These are phyloP conservation scores for Zymoseptoria pseudotritici DNA, from an alignment of 2,329 filamentous ascomycete species.

Conservation along the genomic window DNA sequence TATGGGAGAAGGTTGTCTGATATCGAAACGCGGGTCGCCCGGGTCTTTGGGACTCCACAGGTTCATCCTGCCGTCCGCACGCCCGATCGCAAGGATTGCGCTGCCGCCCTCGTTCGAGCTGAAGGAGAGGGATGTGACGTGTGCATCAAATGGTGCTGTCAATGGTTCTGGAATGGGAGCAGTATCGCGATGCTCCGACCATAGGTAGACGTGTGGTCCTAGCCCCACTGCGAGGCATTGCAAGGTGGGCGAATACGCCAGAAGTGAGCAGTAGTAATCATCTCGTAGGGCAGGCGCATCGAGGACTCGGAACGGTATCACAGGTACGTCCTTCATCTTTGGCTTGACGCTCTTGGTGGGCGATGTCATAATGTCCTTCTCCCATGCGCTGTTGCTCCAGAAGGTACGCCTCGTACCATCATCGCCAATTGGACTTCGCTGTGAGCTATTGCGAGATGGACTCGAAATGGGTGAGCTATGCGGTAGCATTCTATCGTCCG, in stretches of 20 bases:
- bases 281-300: constrained; percentile 85
- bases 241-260: constrained; percentile 72
- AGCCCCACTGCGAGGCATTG: constrained; percentile 78
- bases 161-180: constrained; percentile 41
- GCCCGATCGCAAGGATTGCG: constrained; percentile 76
- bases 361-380: constrained; percentile 9
- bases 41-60: constrained; percentile 68
- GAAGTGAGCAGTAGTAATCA: constrained; percentile 88
- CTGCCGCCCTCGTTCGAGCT: constrained; percentile 70
- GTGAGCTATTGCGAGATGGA: constrained; percentile 4
- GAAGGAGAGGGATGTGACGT: constrained; percentile 81
- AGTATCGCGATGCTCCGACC: constrained; percentile 65
- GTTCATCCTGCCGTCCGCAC: constrained; percentile 66
- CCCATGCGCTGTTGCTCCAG: constrained; percentile 20
- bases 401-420: constrained; percentile 3
- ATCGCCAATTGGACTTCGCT: constrained; percentile 6
- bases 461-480: constrained; percentile 29
- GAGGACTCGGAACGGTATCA: constrained; percentile 49
- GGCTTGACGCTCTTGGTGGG: constrained; percentile 6
- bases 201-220: constrained; percentile 71
- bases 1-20: constrained; percentile 63
- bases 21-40: constrained; percentile 62
- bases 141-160: constrained; percentile 44
- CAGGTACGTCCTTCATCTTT: constrained; percentile 22
- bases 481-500: constrained; percentile 55